A percentile compares a stretch with the other conserved stretches of the same genome.
phyloP scores from a whole-genome alignment of 768 basidiomycete genomes.

The Vararia minispora region DNA sequence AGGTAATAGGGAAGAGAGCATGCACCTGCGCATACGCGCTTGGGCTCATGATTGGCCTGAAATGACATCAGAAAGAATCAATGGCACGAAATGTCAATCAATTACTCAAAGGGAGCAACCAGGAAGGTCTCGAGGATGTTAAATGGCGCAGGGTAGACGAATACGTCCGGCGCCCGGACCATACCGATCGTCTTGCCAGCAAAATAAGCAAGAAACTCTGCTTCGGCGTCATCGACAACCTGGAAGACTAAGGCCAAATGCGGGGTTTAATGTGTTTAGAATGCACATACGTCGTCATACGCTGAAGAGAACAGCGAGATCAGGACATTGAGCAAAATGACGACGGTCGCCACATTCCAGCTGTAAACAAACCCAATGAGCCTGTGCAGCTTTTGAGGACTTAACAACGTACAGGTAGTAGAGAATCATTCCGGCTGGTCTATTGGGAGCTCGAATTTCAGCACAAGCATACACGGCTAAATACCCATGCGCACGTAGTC shows the following conservation, averaged over 20 bases:
- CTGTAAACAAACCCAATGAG: too few species aligned
- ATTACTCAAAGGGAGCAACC: conserved; percentile 77
- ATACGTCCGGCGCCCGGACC: conserved; percentile 82
- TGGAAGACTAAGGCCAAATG: conserved; percentile 21
- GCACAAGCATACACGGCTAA: background rate
- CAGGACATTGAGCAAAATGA: conserved; percentile 85
- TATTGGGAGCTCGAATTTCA: conserved; percentile 14
- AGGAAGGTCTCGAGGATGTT: conserved; percentile 77
- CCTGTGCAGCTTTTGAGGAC: too few species aligned
- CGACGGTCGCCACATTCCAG: conserved; percentile 76
- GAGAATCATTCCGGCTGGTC: conserved; percentile 49
- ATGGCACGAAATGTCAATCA: background rate
- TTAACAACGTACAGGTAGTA: conserved; percentile 62
- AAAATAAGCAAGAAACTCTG: conserved; percentile 86
- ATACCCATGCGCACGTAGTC: conserved; percentile 9
- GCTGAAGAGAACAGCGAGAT: conserved; percentile 94
- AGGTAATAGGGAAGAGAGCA: background rate
- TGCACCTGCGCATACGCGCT: conserved; percentile 49
- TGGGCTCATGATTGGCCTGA: conserved; percentile 33
- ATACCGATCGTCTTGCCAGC: conserved; percentile 77
- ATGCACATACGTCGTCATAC: conserved; percentile 65
- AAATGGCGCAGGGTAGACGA: conserved; percentile 85
- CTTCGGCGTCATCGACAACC: conserved; percentile 78
- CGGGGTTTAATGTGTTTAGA: background rate
- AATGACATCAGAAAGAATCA: conserved; percentile 3